phyloP scores from a whole-genome alignment of 2,329 filamentous ascomycete species.

The Aspergillus fijiensis region DNA sequence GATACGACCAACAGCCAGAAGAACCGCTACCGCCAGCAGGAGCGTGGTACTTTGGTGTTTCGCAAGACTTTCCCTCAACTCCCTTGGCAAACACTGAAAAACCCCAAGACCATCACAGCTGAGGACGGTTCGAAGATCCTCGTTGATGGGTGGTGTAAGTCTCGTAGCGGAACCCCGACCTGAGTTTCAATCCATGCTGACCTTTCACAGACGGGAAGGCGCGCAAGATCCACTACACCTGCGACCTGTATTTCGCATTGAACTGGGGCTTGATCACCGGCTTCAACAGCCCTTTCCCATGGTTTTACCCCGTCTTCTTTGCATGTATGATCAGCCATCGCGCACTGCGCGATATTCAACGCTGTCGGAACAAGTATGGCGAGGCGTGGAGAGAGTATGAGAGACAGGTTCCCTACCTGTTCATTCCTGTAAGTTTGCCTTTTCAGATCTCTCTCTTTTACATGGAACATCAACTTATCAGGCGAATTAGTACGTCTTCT shows the following conservation, averaged over 20 bases:
- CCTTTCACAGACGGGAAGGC: slow-evolving; percentile 60
- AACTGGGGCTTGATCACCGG: slow-evolving; percentile 80
- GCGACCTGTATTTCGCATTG: slow-evolving; percentile 74
- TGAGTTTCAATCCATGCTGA: slow-evolving; percentile 18
- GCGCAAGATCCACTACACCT: slow-evolving; percentile 78
- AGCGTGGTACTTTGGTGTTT: slow-evolving; percentile 66
- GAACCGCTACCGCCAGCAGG: slow-evolving; percentile 81
- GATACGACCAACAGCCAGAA: slow-evolving; percentile 91
- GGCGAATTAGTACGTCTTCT: slow-evolving; percentile 33
- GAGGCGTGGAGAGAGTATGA: slow-evolving; percentile 81
- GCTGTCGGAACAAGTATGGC: slow-evolving; percentile 76
- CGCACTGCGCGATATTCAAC: slow-evolving; percentile 70
- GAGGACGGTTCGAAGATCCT: slow-evolving; percentile 73
- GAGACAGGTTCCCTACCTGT: slow-evolving; percentile 75
- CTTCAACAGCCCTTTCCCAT: slow-evolving; percentile 78
- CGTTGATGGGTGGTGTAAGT: slow-evolving; percentile 78
- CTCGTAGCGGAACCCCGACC: background rate
- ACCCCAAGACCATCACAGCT: slow-evolving; percentile 75
- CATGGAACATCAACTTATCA: background rate
- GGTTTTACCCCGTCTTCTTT: slow-evolving; percentile 88
- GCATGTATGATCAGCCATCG: slow-evolving; percentile 76
- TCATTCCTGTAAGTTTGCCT: slow-evolving; percentile 64
- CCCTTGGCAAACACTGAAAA: slow-evolving; percentile 80
- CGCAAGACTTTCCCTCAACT: slow-evolving; percentile 85
- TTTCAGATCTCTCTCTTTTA: background rate